Evolutionary conservation across 2,329 filamentous ascomycete genomes (phyloP).

Genomic region (Neofusicoccum laricinum): DNA sequence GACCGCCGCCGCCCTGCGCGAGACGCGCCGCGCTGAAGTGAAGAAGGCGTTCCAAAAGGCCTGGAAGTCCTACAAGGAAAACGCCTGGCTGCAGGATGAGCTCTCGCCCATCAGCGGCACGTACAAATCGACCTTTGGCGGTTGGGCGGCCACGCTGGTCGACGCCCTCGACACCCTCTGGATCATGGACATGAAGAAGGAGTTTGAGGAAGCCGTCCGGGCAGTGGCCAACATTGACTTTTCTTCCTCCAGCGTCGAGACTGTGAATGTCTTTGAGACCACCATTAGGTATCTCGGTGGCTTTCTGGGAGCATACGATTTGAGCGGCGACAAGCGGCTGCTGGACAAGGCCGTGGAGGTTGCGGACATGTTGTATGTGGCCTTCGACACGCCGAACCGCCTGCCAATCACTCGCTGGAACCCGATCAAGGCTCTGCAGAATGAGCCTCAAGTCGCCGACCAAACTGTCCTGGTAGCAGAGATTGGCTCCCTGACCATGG

Average conservation of each 20-base stretch:
- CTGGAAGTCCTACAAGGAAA: constrained; percentile 44
- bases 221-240: constrained; percentile 45
- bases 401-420: constrained; percentile 65
- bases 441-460: constrained; percentile 40
- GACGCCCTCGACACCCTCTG: constrained; percentile 47
- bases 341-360: constrained; percentile 77
- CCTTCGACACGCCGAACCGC: constrained; percentile 89
- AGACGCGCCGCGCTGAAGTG: constrained; percentile 36
- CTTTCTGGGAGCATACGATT: constrained; percentile 79
- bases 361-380: constrained; percentile 74
- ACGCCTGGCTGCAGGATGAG: constrained; percentile 51
- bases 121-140: constrained; percentile 42
- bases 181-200: constrained; percentile 48
- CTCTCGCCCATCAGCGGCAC: constrained; percentile 43
- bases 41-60: constrained; percentile 42
- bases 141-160: constrained; percentile 47
- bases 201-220: constrained; percentile 46
- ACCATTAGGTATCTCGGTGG: constrained; percentile 82
- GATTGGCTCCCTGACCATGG: constrained; percentile 47
- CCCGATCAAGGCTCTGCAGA: constrained; percentile 36
- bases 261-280: constrained; percentile 50
- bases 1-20: constrained; percentile 30
- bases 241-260: constrained; percentile 34
- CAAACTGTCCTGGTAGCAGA: constrained; percentile 44
- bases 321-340: constrained; percentile 71